A percentile compares a stretch with the other conserved stretches of the same genome.
These are phyloP conservation scores for Russula olivacea DNA, from an alignment of 768 basidiomycete genomes.

Conservation along the genomic window DNA sequence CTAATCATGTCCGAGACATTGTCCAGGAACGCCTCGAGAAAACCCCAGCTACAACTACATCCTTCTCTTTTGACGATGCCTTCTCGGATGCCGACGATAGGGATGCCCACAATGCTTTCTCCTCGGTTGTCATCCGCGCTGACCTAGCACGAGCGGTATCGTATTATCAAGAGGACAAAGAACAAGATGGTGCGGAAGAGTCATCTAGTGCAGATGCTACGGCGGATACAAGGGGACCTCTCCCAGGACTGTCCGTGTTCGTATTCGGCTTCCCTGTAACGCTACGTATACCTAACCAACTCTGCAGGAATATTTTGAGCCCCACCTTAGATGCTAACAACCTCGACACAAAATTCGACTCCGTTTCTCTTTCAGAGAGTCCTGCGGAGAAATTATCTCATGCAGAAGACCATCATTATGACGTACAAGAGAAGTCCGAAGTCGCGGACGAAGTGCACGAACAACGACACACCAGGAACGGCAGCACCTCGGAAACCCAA, in stretches of 20 bases:
- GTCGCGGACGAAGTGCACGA: background rate
- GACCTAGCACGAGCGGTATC: slow-evolving; percentile 51
- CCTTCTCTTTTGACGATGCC: slow-evolving; percentile 48
- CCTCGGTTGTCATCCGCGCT: slow-evolving; percentile 51
- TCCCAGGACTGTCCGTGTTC: background rate
- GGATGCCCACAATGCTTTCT: slow-evolving; percentile 48
- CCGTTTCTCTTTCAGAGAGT: slow-evolving; percentile 15
- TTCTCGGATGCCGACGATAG: slow-evolving; percentile 56
- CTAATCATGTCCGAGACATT: background rate
- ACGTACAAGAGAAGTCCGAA: background rate
- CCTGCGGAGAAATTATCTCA: background rate
- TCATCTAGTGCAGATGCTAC: slow-evolving; percentile 51
- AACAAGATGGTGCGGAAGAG: slow-evolving; percentile 28
- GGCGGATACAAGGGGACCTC: background rate
- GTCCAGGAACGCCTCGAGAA: slow-evolving; percentile 2
- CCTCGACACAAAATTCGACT: slow-evolving; percentile 11
- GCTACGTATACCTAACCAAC: background rate
- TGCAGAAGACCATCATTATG: background rate
- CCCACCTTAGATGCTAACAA: slow-evolving; percentile 27
- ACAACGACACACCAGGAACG: background rate
- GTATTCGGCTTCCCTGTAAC: slow-evolving; percentile 2
- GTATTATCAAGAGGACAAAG: slow-evolving; percentile 33
- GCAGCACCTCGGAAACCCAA: background rate
- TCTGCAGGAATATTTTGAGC: slow-evolving; percentile 31
- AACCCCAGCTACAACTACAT: background rate